These are phyloP conservation scores for Coemansia sp. DNA, from an alignment of 192 early-diverging fungal species.

Conservation along the genomic window DNA sequence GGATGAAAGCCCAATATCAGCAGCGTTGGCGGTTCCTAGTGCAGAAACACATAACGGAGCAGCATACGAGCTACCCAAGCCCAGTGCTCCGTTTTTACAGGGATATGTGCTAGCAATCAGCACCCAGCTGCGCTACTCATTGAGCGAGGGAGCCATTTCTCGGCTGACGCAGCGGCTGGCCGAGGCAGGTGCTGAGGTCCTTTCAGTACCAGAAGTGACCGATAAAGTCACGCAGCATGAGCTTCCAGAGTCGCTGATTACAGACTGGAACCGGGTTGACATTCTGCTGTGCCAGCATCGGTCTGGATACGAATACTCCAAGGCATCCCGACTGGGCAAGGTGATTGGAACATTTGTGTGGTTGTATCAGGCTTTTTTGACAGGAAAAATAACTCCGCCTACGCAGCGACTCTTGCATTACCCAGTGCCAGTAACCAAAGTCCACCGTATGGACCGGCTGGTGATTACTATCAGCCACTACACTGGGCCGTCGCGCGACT, in stretches of 20 bases:
- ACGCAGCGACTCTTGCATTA: conserved; percentile 47
- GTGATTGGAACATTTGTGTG: conserved; percentile 50
- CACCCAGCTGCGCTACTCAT: conserved; percentile 29
- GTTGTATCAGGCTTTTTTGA: conserved; percentile 40
- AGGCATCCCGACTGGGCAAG: conserved; percentile 53
- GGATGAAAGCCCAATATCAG: background rate
- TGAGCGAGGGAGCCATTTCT: conserved; percentile 25
- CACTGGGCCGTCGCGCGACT: conserved; percentile 60
- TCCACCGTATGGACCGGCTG: conserved; percentile 35
- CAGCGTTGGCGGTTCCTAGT: conserved; percentile 14
- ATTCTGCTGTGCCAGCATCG: conserved; percentile 49
- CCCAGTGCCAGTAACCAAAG: conserved; percentile 23
- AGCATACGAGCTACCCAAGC: conserved; percentile 42
- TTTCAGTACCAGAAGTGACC: background rate
- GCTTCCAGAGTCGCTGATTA: conserved; percentile 24
- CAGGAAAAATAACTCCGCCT: conserved; percentile 22
- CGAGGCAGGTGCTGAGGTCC: conserved; percentile 38
- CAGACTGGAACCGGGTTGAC: conserved; percentile 43
- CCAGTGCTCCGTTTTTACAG: conserved; percentile 18
- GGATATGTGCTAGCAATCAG: conserved; percentile 40
- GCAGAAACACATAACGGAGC: conserved; percentile 22
- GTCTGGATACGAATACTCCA: conserved; percentile 49
- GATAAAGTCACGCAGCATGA: background rate
- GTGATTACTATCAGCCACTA: conserved; percentile 71
- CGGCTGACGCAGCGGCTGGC: conserved; percentile 36